phyloP scores from a whole-genome alignment of 2,329 filamentous ascomycete genomes.

The Karstenula rhodostoma region DNA sequence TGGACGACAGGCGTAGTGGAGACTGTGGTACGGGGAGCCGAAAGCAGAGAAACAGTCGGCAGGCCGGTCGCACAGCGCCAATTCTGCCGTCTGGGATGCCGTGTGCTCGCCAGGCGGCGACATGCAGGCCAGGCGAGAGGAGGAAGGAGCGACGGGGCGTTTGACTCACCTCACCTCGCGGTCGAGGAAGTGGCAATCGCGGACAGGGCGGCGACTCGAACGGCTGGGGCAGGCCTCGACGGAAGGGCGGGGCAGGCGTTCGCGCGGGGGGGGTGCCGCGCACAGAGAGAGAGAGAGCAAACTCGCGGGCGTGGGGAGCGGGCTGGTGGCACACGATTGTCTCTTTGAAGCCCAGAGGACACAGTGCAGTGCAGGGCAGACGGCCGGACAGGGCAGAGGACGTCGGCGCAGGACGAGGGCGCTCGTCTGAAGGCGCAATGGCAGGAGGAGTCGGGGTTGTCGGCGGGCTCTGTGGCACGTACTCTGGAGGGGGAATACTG shows the following conservation, averaged over 20 bases:
- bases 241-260: conserved; percentile 9
- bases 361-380: conserved; percentile 9
- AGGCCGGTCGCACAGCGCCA: conserved; percentile 37
- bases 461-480: conserved; percentile 16
- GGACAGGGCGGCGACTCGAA: conserved; percentile 21
- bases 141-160: conserved; percentile 27
- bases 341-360: conserved; percentile 30
- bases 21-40: conserved; percentile 40
- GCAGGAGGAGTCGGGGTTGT: conserved; percentile 23
- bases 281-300: conserved; percentile 9
- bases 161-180: conserved; percentile 50
- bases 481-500: conserved; percentile 25
- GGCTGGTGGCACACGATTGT: conserved; percentile 40
- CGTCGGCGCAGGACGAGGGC: conserved; percentile 15
- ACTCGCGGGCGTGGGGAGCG: conserved; percentile 18
- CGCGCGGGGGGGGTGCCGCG: conserved; percentile 24
- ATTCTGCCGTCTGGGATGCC: conserved; percentile 31
- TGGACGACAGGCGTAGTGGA: conserved; percentile 43
- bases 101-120: conserved; percentile 28
- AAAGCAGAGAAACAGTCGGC: conserved; percentile 42
- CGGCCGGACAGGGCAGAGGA: conserved; percentile 2
- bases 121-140: conserved; percentile 13
- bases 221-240: conserved; percentile 20
- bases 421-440: conserved; percentile 19
- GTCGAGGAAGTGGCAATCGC: conserved; percentile 26